These are phyloP conservation scores for Debaryomyces udenii DNA, from an alignment of 1,139 yeast genomes.

Conservation along the genomic window DNA sequence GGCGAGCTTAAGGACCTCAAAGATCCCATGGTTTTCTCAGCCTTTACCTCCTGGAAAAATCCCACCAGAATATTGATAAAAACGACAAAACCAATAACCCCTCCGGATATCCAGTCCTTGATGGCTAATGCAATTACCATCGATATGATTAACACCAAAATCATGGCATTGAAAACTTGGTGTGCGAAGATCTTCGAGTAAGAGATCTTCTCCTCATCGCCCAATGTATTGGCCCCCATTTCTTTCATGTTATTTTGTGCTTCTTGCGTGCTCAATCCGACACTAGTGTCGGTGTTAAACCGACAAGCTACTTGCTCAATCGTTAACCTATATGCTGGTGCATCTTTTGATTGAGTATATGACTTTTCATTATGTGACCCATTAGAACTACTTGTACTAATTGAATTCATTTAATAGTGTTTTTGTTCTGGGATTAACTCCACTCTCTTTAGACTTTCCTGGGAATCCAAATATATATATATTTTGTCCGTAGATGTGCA, in stretches of 20 bases:
- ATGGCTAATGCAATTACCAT: slow-evolving; percentile 78
- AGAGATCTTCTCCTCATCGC: slow-evolving; percentile 64
- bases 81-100: slow-evolving; percentile 76
- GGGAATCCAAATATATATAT: slow-evolving; percentile 1
- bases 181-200: slow-evolving; percentile 60
- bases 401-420: slow-evolving; percentile 3
- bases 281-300: slow-evolving; percentile 41
- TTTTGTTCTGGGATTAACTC: no score
- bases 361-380: slow-evolving; percentile 9
- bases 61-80: slow-evolving; percentile 70
- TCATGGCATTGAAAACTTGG: slow-evolving; percentile 82
- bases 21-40: slow-evolving; percentile 83
- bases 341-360: slow-evolving; percentile 15
- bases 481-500: background rate
- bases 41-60: slow-evolving; percentile 68
- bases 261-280: slow-evolving; percentile 50
- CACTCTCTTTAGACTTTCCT: no score
- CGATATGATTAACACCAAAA: slow-evolving; percentile 70
- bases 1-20: slow-evolving; percentile 71
- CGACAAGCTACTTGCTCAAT: slow-evolving; percentile 36
- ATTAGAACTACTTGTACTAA: slow-evolving; percentile 11
- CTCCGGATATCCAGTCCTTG: slow-evolving; percentile 81
- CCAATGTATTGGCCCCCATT: slow-evolving; percentile 64
- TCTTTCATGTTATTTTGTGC: slow-evolving; percentile 28
- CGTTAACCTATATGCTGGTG: slow-evolving; percentile 36